Evolutionary conservation across 768 basidiomycete genomes (phyloP), one percentile per base, ranked within the genome.

Genomic region (Trametopsis cervina): DNA sequence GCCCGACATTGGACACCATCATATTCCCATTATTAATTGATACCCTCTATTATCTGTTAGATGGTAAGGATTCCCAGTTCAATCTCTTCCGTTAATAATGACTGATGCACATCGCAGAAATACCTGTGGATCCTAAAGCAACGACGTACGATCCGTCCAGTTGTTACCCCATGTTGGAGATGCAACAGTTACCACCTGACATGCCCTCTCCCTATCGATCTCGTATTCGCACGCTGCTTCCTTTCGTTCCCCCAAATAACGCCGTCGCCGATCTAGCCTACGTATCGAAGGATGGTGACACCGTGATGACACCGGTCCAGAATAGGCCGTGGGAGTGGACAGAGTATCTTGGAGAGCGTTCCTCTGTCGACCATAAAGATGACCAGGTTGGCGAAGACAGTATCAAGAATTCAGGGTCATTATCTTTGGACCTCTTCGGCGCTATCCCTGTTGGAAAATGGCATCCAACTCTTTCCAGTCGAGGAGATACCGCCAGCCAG

Each of bases 301-400:
- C 58, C 78, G 2, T 22, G 9, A 72, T 75, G 17, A 59, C 66
- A 3, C 72, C 76, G 1, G 83, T 89, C 15, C 69, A 77, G 48
- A 86, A 89, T 63, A 76, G 80, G 25, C 85, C 89, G 3, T 91
- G 88, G 88, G 88, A 91, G 62, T 90, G 88, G 87, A 78, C 82
- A 5, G 88, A 91, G 63, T 78, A 83, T 59, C 58, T 89, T 2
- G 86, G 86, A 7, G 82, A 85, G 44, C 47, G 10, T n/a, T 68
- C 73, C 2, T 50, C 70, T 6, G 42, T 52, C 0, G 49, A 50
- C 27, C 74, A 69, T 24, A 74, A 75, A 9, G 68, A 69, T 25
- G 66, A 72, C 21, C 63, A 63, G 22, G 69, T 70, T 18, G 71
- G 73, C 29, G 68, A 66, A 38, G 69, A 68, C 44, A 37, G 59